Conservation (phyloP, 306 rosid species). For the Ceratonia siliqua region DNA sequence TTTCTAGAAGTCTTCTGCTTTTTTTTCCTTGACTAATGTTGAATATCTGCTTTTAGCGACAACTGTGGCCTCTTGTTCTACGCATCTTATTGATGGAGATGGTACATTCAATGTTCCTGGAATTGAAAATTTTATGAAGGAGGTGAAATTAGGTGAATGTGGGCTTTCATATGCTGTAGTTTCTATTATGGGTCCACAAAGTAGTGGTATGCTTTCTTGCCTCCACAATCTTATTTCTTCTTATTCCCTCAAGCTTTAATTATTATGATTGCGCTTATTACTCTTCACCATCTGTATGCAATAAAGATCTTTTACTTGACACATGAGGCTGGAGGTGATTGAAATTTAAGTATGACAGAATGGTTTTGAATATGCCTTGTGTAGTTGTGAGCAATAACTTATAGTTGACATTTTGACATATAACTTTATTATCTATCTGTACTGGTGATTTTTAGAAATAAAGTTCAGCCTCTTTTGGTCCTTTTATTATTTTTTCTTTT, state of each 20-base stretch:
- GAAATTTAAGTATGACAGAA: conserved; percentile 13
- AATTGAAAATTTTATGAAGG: conserved; percentile 73
- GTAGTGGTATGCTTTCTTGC: conserved; percentile 80
- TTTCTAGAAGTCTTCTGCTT: background rate
- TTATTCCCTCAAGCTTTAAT: conserved; percentile 18
- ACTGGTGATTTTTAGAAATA: conserved; percentile 7
- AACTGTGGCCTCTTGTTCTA: conserved; percentile 56
- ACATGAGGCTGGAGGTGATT: conserved; percentile 21
- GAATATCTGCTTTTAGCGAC: conserved; percentile 41
- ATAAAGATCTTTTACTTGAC: conserved; percentile 21
- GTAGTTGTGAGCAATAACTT: conserved; percentile 11
- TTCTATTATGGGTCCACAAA: conserved; percentile 99
- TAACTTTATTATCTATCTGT: conserved; percentile 5
- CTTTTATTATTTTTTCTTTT: background rate
- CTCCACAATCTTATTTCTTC: conserved; percentile 23
- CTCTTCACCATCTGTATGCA: conserved; percentile 11
- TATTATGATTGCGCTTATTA: background rate
- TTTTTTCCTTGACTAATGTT: conserved; percentile 17
- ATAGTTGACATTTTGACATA: conserved; percentile 17
- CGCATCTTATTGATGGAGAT: conserved; percentile 96
- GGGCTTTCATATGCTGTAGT: conserved; percentile 96
- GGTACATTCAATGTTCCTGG: conserved; percentile 76
- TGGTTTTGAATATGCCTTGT: conserved; percentile 19
- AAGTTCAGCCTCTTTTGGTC: background rate
- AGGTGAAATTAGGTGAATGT: conserved; percentile 80